phyloP scores from a whole-genome alignment of 2,329 filamentous ascomycete genomes.

The Ophiostoma pallidulum region DNA sequence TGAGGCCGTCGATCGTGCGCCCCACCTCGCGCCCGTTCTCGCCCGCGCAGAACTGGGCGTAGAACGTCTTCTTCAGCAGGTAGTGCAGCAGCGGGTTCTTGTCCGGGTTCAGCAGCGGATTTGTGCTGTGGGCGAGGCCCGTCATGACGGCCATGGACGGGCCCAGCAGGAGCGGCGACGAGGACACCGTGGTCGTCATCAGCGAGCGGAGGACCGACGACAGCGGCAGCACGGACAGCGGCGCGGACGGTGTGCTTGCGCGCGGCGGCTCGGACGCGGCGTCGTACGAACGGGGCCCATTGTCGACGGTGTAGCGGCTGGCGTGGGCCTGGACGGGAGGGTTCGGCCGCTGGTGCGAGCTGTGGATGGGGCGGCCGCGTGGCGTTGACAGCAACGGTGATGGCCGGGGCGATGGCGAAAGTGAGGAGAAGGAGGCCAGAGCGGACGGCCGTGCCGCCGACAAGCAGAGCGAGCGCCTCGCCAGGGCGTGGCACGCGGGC shows the following conservation, averaged over 20 bases:
- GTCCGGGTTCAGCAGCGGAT: conserved; percentile 61
- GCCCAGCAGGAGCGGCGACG: conserved; percentile 57
- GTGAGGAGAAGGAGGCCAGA: background rate
- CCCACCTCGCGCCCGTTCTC: conserved; percentile 61
- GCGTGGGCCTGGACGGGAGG: background rate
- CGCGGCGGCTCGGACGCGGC: background rate
- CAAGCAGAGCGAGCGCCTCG: conserved; percentile 1
- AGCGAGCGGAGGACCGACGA: conserved; percentile 59
- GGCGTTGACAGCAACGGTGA: background rate
- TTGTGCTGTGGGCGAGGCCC: conserved; percentile 59
- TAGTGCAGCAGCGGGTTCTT: conserved; percentile 60
- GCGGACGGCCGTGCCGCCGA: too few species aligned
- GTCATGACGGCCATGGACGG: conserved; percentile 62
- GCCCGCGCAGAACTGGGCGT: conserved; percentile 84
- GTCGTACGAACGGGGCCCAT: background rate
- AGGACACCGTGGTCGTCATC: conserved; percentile 59
- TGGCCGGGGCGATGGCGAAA: background rate
- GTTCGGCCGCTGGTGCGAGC: conserved; percentile 4
- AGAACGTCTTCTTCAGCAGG: conserved; percentile 73
- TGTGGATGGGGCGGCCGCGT: conserved; percentile 6
- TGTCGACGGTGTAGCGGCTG: background rate
- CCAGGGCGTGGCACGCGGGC: background rate
- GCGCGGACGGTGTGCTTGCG: conserved; percentile 40
- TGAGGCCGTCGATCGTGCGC: conserved; percentile 54
- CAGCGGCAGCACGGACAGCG: conserved; percentile 45